Evolutionary conservation across 192 early-diverging fungal species (phyloP).

Genomic region (Anaeromyces robustus): DNA sequence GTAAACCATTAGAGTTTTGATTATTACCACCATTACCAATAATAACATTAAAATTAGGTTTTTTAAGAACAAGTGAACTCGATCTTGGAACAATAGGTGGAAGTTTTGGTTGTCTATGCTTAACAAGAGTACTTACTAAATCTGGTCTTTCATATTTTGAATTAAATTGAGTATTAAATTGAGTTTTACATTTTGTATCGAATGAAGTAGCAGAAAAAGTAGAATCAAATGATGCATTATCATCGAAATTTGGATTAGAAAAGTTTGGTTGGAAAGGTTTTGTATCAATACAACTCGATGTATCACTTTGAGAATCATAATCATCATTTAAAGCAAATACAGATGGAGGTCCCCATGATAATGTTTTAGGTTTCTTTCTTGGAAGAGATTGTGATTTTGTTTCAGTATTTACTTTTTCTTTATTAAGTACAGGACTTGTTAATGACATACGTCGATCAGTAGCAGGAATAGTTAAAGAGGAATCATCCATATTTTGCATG

Average conservation of each 20-base stretch:
- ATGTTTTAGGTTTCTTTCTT: background rate
- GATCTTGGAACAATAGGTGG: background rate
- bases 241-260: background rate
- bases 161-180: background rate
- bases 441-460: background rate
- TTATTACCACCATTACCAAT: too few species aligned
- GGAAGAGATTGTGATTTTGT: background rate
- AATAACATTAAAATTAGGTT: too few species aligned
- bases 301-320: background rate
- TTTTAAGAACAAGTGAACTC: background rate
- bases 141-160: background rate
- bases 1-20: too few species aligned
- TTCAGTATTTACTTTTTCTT: background rate
- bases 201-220: background rate
- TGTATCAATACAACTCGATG: background rate
- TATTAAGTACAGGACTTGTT: background rate
- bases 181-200: background rate
- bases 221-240: background rate
- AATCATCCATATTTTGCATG: background rate
- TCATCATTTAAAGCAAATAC: background rate
- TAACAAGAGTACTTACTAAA: background rate
- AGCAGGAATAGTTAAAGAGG: background rate
- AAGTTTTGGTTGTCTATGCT: background rate
- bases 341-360: background rate
- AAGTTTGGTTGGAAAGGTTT: background rate